Conservation (phyloP, 1,284 basidiomycete genomes). For the Fistulina hepatica region DNA sequence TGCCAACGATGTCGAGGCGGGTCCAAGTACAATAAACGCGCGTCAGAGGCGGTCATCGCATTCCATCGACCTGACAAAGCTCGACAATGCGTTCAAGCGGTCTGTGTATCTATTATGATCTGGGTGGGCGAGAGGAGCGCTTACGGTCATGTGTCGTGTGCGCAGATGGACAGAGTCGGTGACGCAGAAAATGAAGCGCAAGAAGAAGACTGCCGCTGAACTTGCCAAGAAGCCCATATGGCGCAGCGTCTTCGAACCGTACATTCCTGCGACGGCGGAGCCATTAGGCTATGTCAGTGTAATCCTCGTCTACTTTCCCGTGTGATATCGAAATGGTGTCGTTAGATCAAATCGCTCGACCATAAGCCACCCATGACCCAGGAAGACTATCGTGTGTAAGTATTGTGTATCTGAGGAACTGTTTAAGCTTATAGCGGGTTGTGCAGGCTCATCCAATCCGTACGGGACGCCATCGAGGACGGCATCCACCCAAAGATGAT, state of each 20-base stretch:
- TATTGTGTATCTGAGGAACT: constrained; percentile 10
- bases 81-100: constrained; percentile 77
- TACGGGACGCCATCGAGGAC: constrained; percentile 58
- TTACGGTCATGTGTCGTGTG: no score
- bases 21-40: constrained; percentile 38
- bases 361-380: constrained; percentile 66
- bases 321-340: not conserved
- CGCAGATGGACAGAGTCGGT: constrained; percentile 81
- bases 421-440: constrained; percentile 8
- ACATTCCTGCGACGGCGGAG: constrained; percentile 24
- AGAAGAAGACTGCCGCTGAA: constrained; percentile 62
- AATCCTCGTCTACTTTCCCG: not conserved
- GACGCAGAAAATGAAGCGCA: constrained; percentile 69
- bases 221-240: constrained; percentile 60
- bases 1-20: constrained; percentile 12
- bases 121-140: not conserved
- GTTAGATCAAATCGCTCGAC: constrained; percentile 63
- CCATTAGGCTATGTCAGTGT: constrained; percentile 31
- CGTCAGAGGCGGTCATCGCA: constrained; percentile 22
- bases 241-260: constrained; percentile 69
- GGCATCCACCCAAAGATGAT: constrained; percentile 86
- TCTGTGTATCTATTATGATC: constrained; percentile 20
- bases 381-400: constrained; percentile 58
- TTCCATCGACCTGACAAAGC: constrained; percentile 60
- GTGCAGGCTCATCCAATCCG: constrained; percentile 50